Base-by-base conservation (phyloP, 345 rosid genomes). In the Gossypium herbaceum region DNA sequence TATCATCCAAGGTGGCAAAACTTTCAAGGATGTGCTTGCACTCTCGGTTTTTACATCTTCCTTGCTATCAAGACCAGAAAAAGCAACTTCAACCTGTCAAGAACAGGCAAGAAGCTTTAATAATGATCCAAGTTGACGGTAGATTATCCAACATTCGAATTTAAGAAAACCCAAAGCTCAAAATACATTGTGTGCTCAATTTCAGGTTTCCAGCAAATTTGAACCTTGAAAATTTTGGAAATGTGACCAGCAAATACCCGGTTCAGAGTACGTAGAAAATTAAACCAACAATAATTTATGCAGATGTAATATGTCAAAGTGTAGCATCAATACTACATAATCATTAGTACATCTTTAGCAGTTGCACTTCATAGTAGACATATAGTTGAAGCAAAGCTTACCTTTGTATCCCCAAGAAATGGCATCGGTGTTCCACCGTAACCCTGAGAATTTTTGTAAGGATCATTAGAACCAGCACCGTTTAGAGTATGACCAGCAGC, bases 1-100 rank as follows among this genome's bases (percentile, higher is more conserved):
- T 61, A 95, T 91, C 99, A 95, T 91, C 98, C 98, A 95, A 39
- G 98, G 98, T 54, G 94, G 98, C 75, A 95, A 82, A 43, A 88
- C 92, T 85, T 95, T 95, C 66, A 47, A 66, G 73, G 87, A 67
- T 20, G 90, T 27, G 79, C 77, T 76, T 50, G 74, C 83, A 75
- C 77, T 82, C 70, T 89, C 89, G 72, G 94, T 76, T 85, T 93
- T 95, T 70, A 81, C 78, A 82, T 89, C 93, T 71, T 87, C 93
- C 80, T 91, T 90, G 75, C 90, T 91, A 41, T 89, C 92, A 64
- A 44, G 79, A 67, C 96, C 96, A 77, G 95, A 74, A 78, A 91
- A 86, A 75, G 90, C 89, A 81, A 95, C 96, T 83, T 95, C 99
- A 68, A 94, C 97, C 97, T 94, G 90, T 76, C 86, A 81, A 78